Base-by-base conservation (phyloP, 2,329 filamentous ascomycete species). In the Fusarium sp. region DNA sequence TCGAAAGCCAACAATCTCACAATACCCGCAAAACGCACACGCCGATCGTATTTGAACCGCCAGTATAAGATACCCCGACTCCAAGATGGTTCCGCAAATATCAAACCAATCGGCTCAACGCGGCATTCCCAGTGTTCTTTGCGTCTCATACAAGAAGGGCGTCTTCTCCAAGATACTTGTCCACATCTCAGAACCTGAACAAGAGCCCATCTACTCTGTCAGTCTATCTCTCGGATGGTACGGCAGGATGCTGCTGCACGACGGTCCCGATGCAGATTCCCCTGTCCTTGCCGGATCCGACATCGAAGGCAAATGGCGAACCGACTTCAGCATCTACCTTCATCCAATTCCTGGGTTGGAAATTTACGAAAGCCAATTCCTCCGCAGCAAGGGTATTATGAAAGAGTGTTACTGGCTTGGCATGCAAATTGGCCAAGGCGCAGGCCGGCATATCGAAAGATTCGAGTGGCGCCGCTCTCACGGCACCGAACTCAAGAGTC, bases 391-490 rank as follows among this genome's bases (percentile, higher is more conserved):
- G 8, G 27, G n/a, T 9, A 46, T 30, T 1, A 39, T 41, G 22
- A 45, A 33, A 4, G 50, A 61, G 17, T 17, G 25, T 4, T 49
- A 56, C 30, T 70, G 56, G 41, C 66, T 71, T 32, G 56, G 52
- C 5, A 54, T 64, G 11, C 41, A 57, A 32, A 50, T 49, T 4
- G 37, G 46, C 7, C 25, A 61, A 23, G 52, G 56, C 7, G 6
- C 40, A 15, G 32, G 22, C 20, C 15, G 19, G 7, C 52, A 41
- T 4, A 9, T 57, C 10, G 70, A 70, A 33, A 52, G 43, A 37
- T 67, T 73, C 22, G 46, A 65, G 44, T 58, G 58, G 60, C 48
- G 61, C 1, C 50, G 30, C 9, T 61, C 63, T 9, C 51, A 53
- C 6, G 66, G 59, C 0, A 47, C 33, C 23, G 63, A 67, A 25